These are phyloP conservation scores for Paramecium primaurelia DNA, from an alignment of 73 alveolate species.

Conservation along the genomic window DNA sequence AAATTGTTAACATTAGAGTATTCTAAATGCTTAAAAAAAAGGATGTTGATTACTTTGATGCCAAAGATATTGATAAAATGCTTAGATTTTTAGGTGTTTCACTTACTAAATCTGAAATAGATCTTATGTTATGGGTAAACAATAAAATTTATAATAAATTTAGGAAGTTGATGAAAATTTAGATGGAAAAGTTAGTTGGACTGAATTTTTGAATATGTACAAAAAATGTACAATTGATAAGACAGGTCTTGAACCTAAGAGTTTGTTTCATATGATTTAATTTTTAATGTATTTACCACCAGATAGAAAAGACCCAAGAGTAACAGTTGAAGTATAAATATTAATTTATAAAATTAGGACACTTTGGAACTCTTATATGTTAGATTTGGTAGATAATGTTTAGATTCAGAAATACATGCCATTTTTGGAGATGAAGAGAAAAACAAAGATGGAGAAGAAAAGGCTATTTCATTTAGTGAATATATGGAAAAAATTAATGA, in stretches of 20 bases:
- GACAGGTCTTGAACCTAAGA: slow-evolving; percentile 95
- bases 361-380: slow-evolving; percentile 95
- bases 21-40: slow-evolving; percentile 8
- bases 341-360: slow-evolving; percentile 82
- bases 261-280: slow-evolving; percentile 93
- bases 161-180: slow-evolving; percentile 97
- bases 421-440: slow-evolving; percentile 74
- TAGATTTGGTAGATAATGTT: slow-evolving; percentile 81
- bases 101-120: slow-evolving; percentile 79
- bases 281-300: slow-evolving; percentile 96
- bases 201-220: slow-evolving; percentile 93
- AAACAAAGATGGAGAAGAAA: slow-evolving; percentile 72
- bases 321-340: slow-evolving; percentile 46
- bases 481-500: slow-evolving; percentile 74
- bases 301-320: background rate
- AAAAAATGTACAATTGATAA: slow-evolving; percentile 87
- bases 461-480: slow-evolving; percentile 68
- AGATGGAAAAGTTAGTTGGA: slow-evolving; percentile 86
- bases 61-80: slow-evolving; percentile 54
- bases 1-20: slow-evolving; percentile 8
- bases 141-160: slow-evolving; percentile 18
- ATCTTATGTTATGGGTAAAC: slow-evolving; percentile 77
- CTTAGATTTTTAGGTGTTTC: slow-evolving; percentile 66
- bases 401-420: slow-evolving; percentile 80
- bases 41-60: slow-evolving; percentile 11